Conservation (phyloP, 371 early-diverging fungal species). For the Capillidium rhysosporum region DNA sequence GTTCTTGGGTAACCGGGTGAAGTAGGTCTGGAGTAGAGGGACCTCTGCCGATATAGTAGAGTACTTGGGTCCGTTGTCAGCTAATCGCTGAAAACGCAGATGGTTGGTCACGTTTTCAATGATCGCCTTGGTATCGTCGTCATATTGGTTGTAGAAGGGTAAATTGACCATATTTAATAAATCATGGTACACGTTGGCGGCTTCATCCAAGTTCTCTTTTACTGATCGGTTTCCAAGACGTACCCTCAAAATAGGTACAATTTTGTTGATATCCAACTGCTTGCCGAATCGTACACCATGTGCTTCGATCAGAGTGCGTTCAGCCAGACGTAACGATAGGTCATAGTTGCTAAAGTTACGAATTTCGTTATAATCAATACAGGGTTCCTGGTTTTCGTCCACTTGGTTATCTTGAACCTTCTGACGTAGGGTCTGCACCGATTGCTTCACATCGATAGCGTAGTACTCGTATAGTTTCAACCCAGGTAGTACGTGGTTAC, state of each 20-base stretch:
- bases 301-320: not conserved
- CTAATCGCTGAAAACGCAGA: constrained; percentile 71
- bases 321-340: not conserved
- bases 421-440: constrained; percentile 18
- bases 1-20: constrained; percentile 46
- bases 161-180: constrained; percentile 70
- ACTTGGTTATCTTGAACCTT: constrained; percentile 13
- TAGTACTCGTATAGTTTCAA: constrained; percentile 81
- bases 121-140: constrained; percentile 51
- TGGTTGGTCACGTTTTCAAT: constrained; percentile 50
- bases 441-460: constrained; percentile 33
- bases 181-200: constrained; percentile 15
- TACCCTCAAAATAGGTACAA: constrained; percentile 14
- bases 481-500: constrained; percentile 29
- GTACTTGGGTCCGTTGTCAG: constrained; percentile 35
- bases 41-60: constrained; percentile 28
- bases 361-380: constrained; percentile 60
- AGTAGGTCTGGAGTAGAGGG: constrained; percentile 78
- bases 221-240: constrained; percentile 1
- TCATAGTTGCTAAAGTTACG: constrained; percentile 12
- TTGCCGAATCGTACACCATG: constrained; percentile 14
- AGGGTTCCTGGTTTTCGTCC: constrained; percentile 21
- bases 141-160: constrained; percentile 59
- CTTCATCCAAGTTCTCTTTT: constrained; percentile 9
- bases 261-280: constrained; percentile 14